Percentiles rank a stretch among this genome's conserved stretches.
These are phyloP conservation scores for Eremothecium gossypii DNA, from an alignment of 1,139 yeast genomes.

Conservation along the genomic window DNA sequence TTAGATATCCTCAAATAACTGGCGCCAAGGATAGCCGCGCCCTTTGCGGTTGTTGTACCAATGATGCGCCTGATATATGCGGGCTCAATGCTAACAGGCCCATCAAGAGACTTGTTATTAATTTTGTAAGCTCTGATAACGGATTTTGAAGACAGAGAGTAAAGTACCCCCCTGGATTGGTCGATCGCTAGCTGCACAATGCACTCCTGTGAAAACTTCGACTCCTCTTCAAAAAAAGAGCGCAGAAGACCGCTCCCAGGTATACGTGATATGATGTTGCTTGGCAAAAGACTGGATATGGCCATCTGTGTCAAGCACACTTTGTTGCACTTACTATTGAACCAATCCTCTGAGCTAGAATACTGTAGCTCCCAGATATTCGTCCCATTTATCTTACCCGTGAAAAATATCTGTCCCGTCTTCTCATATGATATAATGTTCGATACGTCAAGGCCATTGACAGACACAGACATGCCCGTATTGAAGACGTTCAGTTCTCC, in stretches of 20 bases:
- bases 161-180: constrained; percentile 64
- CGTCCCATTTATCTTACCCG: constrained; percentile 66
- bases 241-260: constrained; percentile 40
- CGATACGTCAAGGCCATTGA: constrained; percentile 68
- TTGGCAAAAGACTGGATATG: constrained; percentile 50
- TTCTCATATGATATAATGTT: constrained; percentile 49
- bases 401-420: constrained; percentile 75
- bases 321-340: constrained; percentile 73
- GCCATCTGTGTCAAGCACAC: constrained; percentile 69
- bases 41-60: constrained; percentile 43
- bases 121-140: constrained; percentile 73
- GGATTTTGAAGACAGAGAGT: constrained; percentile 76
- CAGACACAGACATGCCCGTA: constrained; percentile 72
- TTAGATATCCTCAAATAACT: constrained; percentile 45
- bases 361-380: constrained; percentile 86
- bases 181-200: constrained; percentile 64
- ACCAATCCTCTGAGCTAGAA: constrained; percentile 82
- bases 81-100: constrained; percentile 32
- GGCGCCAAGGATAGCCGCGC: constrained; percentile 32
- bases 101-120: constrained; percentile 31
- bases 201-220: constrained; percentile 40
- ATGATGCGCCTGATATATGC: constrained; percentile 42
- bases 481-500: constrained; percentile 64
- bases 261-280: constrained; percentile 28
- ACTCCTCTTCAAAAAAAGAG: constrained; percentile 29